Base-by-base conservation (phyloP, 148 eudicot species). In the Arbutus unedo region DNA sequence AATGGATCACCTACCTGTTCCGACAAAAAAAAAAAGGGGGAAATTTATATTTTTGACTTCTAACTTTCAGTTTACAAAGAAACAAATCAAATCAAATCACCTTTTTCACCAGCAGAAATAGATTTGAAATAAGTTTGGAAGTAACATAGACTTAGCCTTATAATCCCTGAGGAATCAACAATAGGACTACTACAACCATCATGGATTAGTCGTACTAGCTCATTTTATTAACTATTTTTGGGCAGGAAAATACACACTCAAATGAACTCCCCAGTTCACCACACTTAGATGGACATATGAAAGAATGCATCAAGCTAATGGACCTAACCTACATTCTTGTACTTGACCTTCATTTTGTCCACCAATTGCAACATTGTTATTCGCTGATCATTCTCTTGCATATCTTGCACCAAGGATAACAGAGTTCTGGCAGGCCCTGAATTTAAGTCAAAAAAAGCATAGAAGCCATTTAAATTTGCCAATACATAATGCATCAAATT, bases 271-370 rank as follows among this genome's bases (percentile, higher is more conserved):
- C 43, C 44, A 25, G 0, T 25, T 25, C 43, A 66, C 13, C 3
- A 66, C 6, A 66, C 43, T 66, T 31, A 3, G 38, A 31, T 43
- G 8, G 71, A 66, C 23, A 43, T 66, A 43, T 25, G 71, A 25
- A 66, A 66, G 44, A 43, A 25, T 5, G 3, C 71, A 66, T 41
- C 44, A 66, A 31, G 31, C 43, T 66, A 66, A 66, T 66, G 31
- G 71, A 25, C 43, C 71, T 66, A 66, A 66, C 71, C 71, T 66
- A 25, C 44, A 66, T 13, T 43, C 71, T 25, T 66, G 44, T 13
- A 25, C 71, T 66, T 66, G 31, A 66, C 71, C 71, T 31, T 66
- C 71, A 66, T 31, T 66, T 66, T 66, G 71, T 25, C 71, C 71
- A 66, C 71, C 71, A 66, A 31, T 66, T 66, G 16, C 71, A 66